Percentiles rank a stretch among this genome's conserved stretches.
These are phyloP conservation scores for Nicotiana rustica DNA, from an alignment of 305 asterid species.

Conservation along the genomic window DNA sequence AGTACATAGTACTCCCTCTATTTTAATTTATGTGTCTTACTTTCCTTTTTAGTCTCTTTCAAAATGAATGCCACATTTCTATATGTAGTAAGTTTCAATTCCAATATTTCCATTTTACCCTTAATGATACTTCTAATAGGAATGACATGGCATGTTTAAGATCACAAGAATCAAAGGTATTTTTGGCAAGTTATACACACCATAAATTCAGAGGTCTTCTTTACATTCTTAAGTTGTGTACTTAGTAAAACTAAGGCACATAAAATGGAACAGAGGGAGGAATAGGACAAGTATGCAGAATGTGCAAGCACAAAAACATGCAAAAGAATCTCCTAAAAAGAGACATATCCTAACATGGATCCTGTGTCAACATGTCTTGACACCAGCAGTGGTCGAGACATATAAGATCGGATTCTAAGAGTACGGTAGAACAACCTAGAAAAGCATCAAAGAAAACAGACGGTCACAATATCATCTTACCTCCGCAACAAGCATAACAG, in stretches of 20 bases:
- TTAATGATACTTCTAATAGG: constrained; percentile 1
- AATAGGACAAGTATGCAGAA: constrained; percentile 12
- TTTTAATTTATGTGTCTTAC: not conserved
- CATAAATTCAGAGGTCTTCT: constrained; percentile 4
- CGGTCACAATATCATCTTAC: constrained; percentile 49
- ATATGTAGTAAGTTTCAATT: not conserved
- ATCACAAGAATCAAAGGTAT: not conserved
- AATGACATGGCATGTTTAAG: constrained; percentile 20
- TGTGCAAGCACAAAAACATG: constrained; percentile 10
- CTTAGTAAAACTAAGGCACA: not conserved
- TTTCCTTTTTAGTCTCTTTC: constrained; percentile 16
- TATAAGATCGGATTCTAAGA: constrained; percentile 8
- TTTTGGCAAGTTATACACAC: constrained; percentile 11
- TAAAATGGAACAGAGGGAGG: not conserved
- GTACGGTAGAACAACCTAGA: not conserved
- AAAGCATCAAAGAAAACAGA: constrained; percentile 4
- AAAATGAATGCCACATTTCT: not conserved
- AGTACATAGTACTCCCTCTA: not conserved
- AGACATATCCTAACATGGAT: constrained; percentile 19
- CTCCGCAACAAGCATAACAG: constrained; percentile 99
- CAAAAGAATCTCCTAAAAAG: constrained; percentile 2
- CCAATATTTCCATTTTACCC: not conserved
- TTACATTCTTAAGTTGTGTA: not conserved
- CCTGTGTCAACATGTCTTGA: not conserved
- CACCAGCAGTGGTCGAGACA: not conserved